Evolutionary conservation across 345 rosid species (phyloP), one percentile per base, ranked within the genome.

Genomic region (Citrus unshiu): DNA sequence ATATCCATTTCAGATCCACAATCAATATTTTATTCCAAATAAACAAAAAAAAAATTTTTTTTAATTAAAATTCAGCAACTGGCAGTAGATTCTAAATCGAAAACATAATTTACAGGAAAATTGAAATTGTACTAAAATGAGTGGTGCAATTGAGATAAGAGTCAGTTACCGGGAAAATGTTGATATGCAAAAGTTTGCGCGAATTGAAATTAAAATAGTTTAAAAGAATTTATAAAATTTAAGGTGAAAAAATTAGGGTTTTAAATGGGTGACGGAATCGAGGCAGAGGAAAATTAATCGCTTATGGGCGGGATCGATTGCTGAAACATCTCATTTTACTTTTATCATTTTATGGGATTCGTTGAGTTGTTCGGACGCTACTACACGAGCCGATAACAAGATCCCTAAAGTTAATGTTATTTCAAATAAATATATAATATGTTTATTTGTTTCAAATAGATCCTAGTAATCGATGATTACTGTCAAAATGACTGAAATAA

Each of bases 1-100:
- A 46, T 49, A 78, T 65, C 70, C 78, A 81, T 65, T 27, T 75
- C 61, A 78, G 81, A 84, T 78, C 64, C 66, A 78, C 18, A 30
- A 51, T 51, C 37, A 80, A 54, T 73, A 61, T 7, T 74, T 54
- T 46, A 75, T 51, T 77, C 10, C 27, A 32, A n/a, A 1, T 24
- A 69, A 63, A 19, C 4, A 2, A 19, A 29, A 61, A 49, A 49
- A 16, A 18, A 18, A 1, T 4, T 1, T 16, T 14, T 51, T 54
- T 54, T 54, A 18, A 54, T 46, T 54, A 18, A 54, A 54, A 51
- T 51, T 54, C 58, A 18, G 58, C 58, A 5, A 54, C 22, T 18
- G 6, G 22, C 58, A 54, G 58, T 54, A 54, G 58, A 54, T 18
- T 54, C 22, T 4, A 40, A 25, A 6, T 22, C 24, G 24, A 68